A percentile compares a stretch with the other conserved stretches of the same genome.
Conservation (phyloP, 2,329 filamentous ascomycete species). For the Aaosphaeria pasadenensis region DNA sequence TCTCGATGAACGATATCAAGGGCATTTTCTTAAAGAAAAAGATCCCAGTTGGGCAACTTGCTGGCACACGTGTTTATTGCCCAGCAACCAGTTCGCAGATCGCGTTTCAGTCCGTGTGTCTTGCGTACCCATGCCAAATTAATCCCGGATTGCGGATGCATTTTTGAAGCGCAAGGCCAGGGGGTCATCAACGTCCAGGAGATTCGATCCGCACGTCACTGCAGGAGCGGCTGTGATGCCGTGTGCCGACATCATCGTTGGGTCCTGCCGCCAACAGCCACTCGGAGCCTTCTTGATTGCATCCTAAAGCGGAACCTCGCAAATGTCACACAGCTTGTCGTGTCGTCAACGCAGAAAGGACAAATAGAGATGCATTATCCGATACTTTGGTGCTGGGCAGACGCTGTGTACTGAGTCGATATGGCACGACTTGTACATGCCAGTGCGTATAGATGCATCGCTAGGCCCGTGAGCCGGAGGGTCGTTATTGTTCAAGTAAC, state of each 20-base stretch:
- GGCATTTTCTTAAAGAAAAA: conserved; percentile 8
- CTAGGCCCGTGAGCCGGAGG: too few relatives aligned
- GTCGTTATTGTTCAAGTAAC: conserved; percentile 11
- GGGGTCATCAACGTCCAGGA: background rate
- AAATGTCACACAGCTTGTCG: background rate
- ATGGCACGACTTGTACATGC: conserved; percentile 4
- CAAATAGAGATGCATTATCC: conserved; percentile 7
- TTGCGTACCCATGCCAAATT: conserved; percentile 2
- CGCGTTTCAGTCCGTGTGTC: conserved; percentile 30
- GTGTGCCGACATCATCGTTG: background rate
- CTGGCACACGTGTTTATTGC: conserved; percentile 28
- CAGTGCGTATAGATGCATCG: too few relatives aligned
- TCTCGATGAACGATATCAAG: conserved; percentile 1
- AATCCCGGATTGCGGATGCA: conserved; percentile 12
- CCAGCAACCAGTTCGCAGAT: conserved; percentile 38
- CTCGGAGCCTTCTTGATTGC: background rate
- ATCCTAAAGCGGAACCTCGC: background rate
- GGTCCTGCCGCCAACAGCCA: background rate
- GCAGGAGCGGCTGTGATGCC: background rate
- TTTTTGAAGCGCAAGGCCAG: background rate
- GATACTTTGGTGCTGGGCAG: conserved; percentile 15
- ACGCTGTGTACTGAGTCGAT: conserved; percentile 6
- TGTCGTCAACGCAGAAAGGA: conserved; percentile 3
- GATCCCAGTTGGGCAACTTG: conserved; percentile 26
- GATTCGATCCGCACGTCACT: background rate